Evolutionary conservation across 305 asterid genomes (phyloP), one percentile per base, ranked within the genome.

Genomic region (Fraxinus nigra): DNA sequence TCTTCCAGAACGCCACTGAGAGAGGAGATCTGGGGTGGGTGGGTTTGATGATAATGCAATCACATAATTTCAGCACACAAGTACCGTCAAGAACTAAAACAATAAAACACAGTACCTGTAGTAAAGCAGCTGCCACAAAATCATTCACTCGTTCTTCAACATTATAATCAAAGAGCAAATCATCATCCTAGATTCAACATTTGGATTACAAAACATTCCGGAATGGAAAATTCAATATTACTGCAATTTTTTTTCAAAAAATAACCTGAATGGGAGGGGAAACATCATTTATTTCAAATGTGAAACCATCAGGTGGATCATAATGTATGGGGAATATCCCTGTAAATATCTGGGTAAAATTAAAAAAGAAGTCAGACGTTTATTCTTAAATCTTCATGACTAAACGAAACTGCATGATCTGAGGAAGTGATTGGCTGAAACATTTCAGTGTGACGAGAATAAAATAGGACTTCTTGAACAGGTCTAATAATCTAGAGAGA

Each of bases 101-200:
- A 56, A 76, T 79, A 65, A 26, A 69, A 59, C 54, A 63, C 35
- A 74, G 34, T 87, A 94, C 98, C 95, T 92, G 98, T 16, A 87
- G 88, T 40, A 90, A 63, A 84, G 98, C 95, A 80, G 98, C 97
- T 59, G 90, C 92, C 26, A 94, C 97, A 82, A 94, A 94, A 86
- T 91, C 97, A 85, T 92, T 86, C 70, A 94, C 98, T 80, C 97
- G 91, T 84, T 91, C 92, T 81, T 87, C 87, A 86, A 94, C 97
- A 65, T 94, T 91, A 80, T 92, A 94, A 86, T 94, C 96, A 54
- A 92, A 94, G 20, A 94, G 93, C 85, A 88, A 87, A 75, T 78
- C 84, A 82, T 94, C 96, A 37, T 94, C 98, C 98, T 94, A 90
- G 74, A 85, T 63, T 76, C 34, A 83, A 78, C 72, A 81, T 46